Evolutionary conservation across 1,284 basidiomycete species (phyloP).

Genomic region (Puccinia triticina): DNA sequence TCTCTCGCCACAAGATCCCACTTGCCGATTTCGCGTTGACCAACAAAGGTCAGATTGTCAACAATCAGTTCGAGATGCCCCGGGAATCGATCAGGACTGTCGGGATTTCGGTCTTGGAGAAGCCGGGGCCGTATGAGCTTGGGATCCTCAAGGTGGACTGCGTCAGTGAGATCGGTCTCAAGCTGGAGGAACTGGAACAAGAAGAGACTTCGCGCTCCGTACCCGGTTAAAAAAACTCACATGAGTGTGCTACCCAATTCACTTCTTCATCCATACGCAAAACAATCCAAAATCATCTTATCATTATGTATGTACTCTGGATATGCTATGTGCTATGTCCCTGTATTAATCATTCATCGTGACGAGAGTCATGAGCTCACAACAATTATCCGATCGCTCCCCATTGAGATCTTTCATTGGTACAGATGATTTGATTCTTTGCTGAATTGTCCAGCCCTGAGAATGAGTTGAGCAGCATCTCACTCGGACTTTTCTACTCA

Average conservation of each 20-base stretch:
- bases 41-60: constrained; percentile 75
- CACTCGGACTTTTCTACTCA: too few relatives aligned
- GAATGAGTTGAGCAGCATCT: too few relatives aligned
- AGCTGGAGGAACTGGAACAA: constrained; percentile 23
- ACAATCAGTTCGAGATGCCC: constrained; percentile 71
- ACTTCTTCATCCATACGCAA: background rate
- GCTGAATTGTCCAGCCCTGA: too few relatives aligned
- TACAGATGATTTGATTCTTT: too few relatives aligned
- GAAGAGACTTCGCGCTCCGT: background rate
- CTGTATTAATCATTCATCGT: background rate
- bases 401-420: background rate
- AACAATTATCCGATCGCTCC: background rate
- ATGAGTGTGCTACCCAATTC: background rate
- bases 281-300: background rate
- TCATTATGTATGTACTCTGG: constrained; percentile 1
- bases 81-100: constrained; percentile 75
- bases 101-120: constrained; percentile 77
- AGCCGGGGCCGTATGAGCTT: constrained; percentile 53
- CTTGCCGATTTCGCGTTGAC: constrained; percentile 79
- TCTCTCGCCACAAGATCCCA: constrained; percentile 68
- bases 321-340: background rate
- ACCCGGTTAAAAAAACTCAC: background rate
- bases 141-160: constrained; percentile 44
- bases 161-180: constrained; percentile 41
- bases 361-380: background rate